Percentiles rank a stretch among this genome's conserved stretches.
Evolutionary conservation across 352 stramenopile species (phyloP).

Genomic region (Globisporangium nunn): DNA sequence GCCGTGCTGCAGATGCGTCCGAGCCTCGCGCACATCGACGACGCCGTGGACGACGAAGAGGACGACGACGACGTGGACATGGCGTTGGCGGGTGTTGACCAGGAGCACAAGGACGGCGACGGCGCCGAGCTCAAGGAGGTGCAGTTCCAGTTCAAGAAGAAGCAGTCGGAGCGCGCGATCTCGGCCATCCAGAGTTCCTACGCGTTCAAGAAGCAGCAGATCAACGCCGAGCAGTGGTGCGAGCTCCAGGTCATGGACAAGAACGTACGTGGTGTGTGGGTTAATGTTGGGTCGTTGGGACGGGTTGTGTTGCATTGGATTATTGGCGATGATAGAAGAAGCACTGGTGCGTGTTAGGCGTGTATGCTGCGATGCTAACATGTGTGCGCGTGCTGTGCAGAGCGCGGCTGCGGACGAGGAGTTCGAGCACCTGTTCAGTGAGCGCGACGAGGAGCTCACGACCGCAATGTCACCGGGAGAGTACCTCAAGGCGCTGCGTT

Average conservation of each 20-base stretch:
- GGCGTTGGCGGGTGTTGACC: slow-evolving; percentile 16
- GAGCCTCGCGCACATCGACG: slow-evolving; percentile 71
- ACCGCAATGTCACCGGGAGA: slow-evolving; percentile 58
- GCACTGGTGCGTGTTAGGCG: background rate
- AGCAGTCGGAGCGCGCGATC: slow-evolving; percentile 72
- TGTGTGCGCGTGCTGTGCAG: background rate
- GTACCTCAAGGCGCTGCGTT: slow-evolving; percentile 74
- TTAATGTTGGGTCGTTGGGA: too few relatives aligned
- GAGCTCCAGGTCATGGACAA: slow-evolving; percentile 69
- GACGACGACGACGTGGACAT: slow-evolving; percentile 37
- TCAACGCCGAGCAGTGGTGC: slow-evolving; percentile 72
- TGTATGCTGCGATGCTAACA: background rate
- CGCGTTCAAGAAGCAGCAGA: slow-evolving; percentile 77
- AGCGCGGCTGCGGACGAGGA: slow-evolving; percentile 41
- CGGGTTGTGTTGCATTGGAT: too few relatives aligned
- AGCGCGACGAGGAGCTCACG: slow-evolving; percentile 67
- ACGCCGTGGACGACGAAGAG: slow-evolving; percentile 61
- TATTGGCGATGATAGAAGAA: background rate
- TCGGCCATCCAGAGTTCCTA: slow-evolving; percentile 80
- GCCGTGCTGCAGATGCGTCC: slow-evolving; percentile 78
- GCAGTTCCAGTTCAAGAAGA: slow-evolving; percentile 87
- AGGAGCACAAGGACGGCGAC: slow-evolving; percentile 41
- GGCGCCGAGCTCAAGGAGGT: slow-evolving; percentile 66
- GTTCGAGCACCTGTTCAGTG: slow-evolving; percentile 82
- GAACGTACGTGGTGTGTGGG: slow-evolving; percentile 28